phyloP scores from a whole-genome alignment of 2,329 filamentous ascomycete species.

The Chrysoporthe puriensis region DNA sequence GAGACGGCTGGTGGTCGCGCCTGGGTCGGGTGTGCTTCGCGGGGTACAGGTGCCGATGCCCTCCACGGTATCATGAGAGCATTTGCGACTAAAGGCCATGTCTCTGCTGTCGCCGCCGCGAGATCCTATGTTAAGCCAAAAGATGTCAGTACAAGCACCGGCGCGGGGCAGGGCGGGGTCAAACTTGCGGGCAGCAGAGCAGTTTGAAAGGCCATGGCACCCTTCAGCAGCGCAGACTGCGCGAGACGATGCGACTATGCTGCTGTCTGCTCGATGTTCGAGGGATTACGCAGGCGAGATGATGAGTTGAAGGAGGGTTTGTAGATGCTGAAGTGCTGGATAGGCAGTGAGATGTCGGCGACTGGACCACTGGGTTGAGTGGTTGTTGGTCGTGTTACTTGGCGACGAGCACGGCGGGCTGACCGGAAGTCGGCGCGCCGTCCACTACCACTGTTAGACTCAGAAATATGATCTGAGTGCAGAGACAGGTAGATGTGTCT shows the following conservation, averaged over 20 bases:
- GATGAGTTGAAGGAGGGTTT: not conserved
- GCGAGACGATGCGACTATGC: slow-evolving; percentile 6
- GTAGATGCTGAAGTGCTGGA: not conserved
- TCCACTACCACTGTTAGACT: not conserved
- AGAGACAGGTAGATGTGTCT: not conserved
- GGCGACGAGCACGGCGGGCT: slow-evolving; percentile 9
- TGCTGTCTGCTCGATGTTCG: slow-evolving; percentile 1
- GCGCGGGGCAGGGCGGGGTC: not conserved
- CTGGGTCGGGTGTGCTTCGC: not conserved
- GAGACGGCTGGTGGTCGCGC: not conserved
- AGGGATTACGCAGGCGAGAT: not conserved
- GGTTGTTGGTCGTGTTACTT: slow-evolving; percentile 1
- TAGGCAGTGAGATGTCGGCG: not conserved
- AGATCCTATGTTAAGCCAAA: slow-evolving; percentile 43
- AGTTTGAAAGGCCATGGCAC: slow-evolving; percentile 29
- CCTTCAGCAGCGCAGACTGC: slow-evolving; percentile 25
- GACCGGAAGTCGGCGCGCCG: slow-evolving; percentile 19
- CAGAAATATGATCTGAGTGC: not conserved
- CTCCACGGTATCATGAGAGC: slow-evolving; percentile 42
- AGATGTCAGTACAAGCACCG: not conserved
- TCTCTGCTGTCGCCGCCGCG: slow-evolving; percentile 44
- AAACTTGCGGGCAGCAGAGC: slow-evolving; percentile 28
- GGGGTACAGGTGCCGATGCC: slow-evolving; percentile 1
- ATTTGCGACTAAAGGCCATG: slow-evolving; percentile 48
- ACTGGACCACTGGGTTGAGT: slow-evolving; percentile 2